A percentile compares a stretch with the other conserved stretches of the same genome.
phyloP scores from a whole-genome alignment of 2,329 filamentous ascomycete species.

The Sphaerulina populicola region DNA sequence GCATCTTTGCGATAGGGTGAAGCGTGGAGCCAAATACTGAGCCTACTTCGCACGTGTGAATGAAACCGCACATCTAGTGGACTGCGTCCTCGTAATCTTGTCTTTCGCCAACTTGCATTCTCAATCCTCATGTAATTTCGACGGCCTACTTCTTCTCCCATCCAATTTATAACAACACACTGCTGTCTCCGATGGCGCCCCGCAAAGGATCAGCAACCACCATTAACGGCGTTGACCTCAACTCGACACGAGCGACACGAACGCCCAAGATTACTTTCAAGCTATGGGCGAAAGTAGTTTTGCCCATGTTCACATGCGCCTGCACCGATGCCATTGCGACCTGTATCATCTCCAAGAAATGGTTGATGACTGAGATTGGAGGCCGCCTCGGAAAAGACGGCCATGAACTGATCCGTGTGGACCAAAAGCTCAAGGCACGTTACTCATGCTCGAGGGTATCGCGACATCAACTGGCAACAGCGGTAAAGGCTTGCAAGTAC shows the following conservation, averaged over 20 bases:
- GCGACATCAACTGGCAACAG: not conserved
- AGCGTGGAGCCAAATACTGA: not conserved
- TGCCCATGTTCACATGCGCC: not conserved
- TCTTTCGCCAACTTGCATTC: too few species aligned
- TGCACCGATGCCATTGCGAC: not conserved
- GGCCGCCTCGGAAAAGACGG: not conserved
- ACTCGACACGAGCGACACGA: constrained; percentile 12
- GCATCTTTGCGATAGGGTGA: not conserved
- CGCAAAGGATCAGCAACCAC: not conserved
- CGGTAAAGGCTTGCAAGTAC: not conserved
- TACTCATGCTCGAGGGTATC: not conserved
- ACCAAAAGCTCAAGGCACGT: not conserved
- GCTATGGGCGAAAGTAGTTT: not conserved
- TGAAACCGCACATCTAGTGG: not conserved
- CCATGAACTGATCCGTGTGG: not conserved
- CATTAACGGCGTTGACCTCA: constrained; percentile 14
- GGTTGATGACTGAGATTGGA: not conserved
- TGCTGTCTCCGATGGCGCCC: not conserved
- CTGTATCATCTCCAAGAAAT: not conserved
- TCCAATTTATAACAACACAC: not conserved
- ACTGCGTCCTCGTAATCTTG: not conserved
- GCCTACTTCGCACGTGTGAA: not conserved
- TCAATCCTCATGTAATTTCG: too few species aligned
- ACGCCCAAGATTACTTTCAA: constrained; percentile 5
- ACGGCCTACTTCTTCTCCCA: not conserved